Percentiles rank a stretch among this genome's conserved stretches.
These are phyloP conservation scores for Psidium friedrichsthalianum DNA, from an alignment of 345 rosid species.

Conservation along the genomic window DNA sequence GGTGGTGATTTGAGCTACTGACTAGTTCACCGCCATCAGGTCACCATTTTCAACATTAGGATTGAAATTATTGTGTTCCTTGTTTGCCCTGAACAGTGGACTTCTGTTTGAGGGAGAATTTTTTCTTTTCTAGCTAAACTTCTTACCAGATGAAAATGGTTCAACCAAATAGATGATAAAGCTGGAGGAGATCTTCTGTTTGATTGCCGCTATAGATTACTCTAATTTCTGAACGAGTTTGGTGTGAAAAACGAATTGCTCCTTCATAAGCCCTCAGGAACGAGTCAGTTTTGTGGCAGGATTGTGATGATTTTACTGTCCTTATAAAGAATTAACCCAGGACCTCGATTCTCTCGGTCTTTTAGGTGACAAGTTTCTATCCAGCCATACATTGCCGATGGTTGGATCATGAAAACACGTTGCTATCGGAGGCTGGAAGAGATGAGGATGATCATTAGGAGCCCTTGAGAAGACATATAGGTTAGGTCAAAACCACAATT, in stretches of 20 bases:
- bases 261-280: background rate
- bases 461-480: constrained; percentile 8
- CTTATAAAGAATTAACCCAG: background rate
- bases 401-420: background rate
- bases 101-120: background rate
- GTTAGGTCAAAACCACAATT: constrained; percentile 42
- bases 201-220: background rate
- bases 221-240: background rate
- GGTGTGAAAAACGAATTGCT: background rate
- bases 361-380: background rate
- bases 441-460: background rate
- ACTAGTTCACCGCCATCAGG: background rate
- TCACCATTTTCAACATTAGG: background rate
- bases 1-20: background rate
- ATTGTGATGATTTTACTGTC: background rate
- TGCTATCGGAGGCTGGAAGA: background rate
- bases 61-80: background rate
- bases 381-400: background rate
- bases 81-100: background rate
- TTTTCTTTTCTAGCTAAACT: background rate
- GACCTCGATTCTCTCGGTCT: background rate
- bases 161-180: background rate
- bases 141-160: background rate
- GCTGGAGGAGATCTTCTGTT: background rate
- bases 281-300: background rate